A percentile compares a stretch with the other conserved stretches of the same genome.
Evolutionary conservation across 2,329 filamentous ascomycete genomes (phyloP).

Genomic region (Xylaria sp.): DNA sequence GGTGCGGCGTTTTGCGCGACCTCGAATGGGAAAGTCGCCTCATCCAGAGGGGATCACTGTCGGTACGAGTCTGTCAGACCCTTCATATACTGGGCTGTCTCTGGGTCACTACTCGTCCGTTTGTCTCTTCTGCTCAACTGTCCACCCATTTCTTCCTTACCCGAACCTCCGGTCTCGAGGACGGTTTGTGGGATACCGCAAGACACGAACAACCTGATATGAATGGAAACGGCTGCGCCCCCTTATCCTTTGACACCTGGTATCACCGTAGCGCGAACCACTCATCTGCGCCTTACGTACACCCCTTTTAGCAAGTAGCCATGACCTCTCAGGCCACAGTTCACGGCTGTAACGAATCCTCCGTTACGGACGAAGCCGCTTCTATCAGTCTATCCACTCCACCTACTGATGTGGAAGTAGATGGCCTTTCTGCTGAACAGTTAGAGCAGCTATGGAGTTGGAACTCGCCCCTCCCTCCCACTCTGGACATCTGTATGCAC

Average conservation of each 20-base stretch:
- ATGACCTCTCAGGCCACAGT: slow-evolving; percentile 35
- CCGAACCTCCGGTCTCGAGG: not conserved
- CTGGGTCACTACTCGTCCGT: slow-evolving; percentile 6
- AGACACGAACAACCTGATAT: slow-evolving; percentile 8
- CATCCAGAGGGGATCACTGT: slow-evolving; percentile 20
- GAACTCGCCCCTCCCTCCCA: slow-evolving; percentile 57
- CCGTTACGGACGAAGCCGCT: slow-evolving; percentile 41
- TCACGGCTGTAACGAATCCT: slow-evolving; percentile 34
- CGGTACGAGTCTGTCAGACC: slow-evolving; percentile 23
- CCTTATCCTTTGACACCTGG: slow-evolving; percentile 1
- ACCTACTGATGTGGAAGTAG: slow-evolving; percentile 47
- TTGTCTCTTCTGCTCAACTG: slow-evolving; percentile 7
- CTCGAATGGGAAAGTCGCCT: slow-evolving; percentile 28
- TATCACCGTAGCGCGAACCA: not conserved
- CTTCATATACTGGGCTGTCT: slow-evolving; percentile 23
- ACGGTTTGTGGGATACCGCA: not conserved
- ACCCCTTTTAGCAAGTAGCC: slow-evolving; percentile 6
- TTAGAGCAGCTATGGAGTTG: slow-evolving; percentile 59
- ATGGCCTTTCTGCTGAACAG: slow-evolving; percentile 51
- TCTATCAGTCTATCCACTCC: slow-evolving; percentile 44
- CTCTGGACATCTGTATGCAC: slow-evolving; percentile 58
- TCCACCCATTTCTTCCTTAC: not conserved
- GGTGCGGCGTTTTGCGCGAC: slow-evolving; percentile 8
- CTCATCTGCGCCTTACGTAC: not conserved
- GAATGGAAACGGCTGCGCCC: not conserved